A percentile compares a stretch with the other conserved stretches of the same genome.
Evolutionary conservation across 164 flowering plant species (phyloP).

Genomic region (grape (Vitis vinifera)): ASM3070453v1 NC_081810.1:2869501-2870000

Average conservation of each 20-base stretch:
- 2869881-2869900: no score
- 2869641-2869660: conserved; percentile 74
- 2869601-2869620: conserved; percentile 53
- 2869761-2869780: not conserved
- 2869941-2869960: no score
- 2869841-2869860: no score
- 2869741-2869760: no score
- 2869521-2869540: conserved; percentile 34
- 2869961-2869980: no score
- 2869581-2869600: conserved; percentile 70
- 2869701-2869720: no score
- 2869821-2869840: not conserved
- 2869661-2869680: conserved; percentile 68
- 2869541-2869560: conserved; percentile 61
- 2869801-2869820: not conserved
- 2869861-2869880: no score
- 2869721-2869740: no score
- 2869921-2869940: no score
- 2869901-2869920: no score
- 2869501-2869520: conserved; percentile 33
- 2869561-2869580: conserved; percentile 76
- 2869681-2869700: conserved; percentile 9
- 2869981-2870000: no score
- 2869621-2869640: conserved; percentile 74
- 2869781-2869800: not conserved